Conservation (phyloP, 306 rosid genomes). For the Fragaria ananassa region DNA sequence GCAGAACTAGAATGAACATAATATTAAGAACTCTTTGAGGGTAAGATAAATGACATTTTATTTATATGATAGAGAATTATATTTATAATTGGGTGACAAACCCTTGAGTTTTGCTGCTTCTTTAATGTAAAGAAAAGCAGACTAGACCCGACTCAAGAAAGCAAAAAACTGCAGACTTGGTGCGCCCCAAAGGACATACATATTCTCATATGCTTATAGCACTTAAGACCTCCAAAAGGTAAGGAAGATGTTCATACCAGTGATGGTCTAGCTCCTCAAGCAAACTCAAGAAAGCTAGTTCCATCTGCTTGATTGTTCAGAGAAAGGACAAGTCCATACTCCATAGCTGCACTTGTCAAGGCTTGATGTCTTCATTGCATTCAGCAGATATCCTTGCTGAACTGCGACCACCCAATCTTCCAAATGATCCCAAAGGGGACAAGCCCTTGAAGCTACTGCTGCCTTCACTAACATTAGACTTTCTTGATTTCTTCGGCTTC, state of each 20-base stretch:
- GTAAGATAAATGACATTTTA: not conserved
- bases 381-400: conserved; percentile 55
- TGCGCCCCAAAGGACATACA: not conserved
- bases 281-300: conserved; percentile 16
- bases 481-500: conserved; percentile 69
- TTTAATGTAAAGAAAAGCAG: conserved; percentile 27
- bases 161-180: conserved; percentile 9
- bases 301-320: conserved; percentile 17
- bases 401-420: conserved; percentile 53
- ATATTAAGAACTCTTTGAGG: not conserved
- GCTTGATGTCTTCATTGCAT: conserved; percentile 40
- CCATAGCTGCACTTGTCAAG: conserved; percentile 21
- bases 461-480: conserved; percentile 79
- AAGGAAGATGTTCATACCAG: not conserved
- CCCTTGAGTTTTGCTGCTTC: conserved; percentile 16
- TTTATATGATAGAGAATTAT: conserved; percentile 9
- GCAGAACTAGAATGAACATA: not conserved
- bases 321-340: conserved; percentile 2
- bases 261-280: conserved; percentile 12
- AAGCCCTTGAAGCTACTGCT: conserved; percentile 88
- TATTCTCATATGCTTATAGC: conserved; percentile 6
- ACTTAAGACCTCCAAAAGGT: not conserved
- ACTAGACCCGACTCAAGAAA: not conserved
- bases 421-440: conserved; percentile 67
- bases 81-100: conserved; percentile 18